Percentiles rank a stretch among this genome's conserved stretches.
Evolutionary conservation across 495 filamentous ascomycete species (phyloP).

Genomic region (Hypomontagnella monticulosa): DNA sequence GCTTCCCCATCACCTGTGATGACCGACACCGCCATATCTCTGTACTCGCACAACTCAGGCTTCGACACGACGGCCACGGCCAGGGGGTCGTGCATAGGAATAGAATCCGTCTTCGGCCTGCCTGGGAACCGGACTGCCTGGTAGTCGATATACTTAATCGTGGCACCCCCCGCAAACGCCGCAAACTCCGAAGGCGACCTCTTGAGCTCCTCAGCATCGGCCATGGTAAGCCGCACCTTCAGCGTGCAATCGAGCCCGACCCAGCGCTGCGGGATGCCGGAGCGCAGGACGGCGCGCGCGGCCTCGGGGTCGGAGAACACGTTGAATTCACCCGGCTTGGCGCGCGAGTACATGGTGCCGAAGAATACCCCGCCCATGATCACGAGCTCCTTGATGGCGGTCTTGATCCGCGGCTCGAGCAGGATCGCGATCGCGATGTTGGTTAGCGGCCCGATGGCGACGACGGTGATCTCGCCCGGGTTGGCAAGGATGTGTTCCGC

Average conservation of each 20-base stretch:
- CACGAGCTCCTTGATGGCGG: slow-evolving; percentile 52
- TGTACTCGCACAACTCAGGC: not conserved
- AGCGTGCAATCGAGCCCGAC: not conserved
- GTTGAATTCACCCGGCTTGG: slow-evolving; percentile 54
- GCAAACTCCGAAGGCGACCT: not conserved
- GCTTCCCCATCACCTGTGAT: not conserved
- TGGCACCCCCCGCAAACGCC: not conserved
- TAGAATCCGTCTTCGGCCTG: not conserved
- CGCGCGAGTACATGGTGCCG: slow-evolving; percentile 49
- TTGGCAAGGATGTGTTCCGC: slow-evolving; percentile 28
- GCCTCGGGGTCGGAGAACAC: slow-evolving; percentile 57
- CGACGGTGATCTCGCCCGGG: slow-evolving; percentile 26
- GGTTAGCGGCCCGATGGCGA: slow-evolving; percentile 49
- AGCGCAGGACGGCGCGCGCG: slow-evolving; percentile 53
- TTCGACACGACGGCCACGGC: not conserved
- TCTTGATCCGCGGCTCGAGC: slow-evolving; percentile 52
- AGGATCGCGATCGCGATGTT: slow-evolving; percentile 55
- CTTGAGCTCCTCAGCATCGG: not conserved
- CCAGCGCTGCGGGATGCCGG: slow-evolving; percentile 48
- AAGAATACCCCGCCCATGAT: slow-evolving; percentile 57
- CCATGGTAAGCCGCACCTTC: not conserved
- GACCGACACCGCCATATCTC: not conserved
- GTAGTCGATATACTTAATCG: not conserved
- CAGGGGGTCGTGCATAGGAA: not conserved
- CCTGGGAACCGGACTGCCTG: not conserved